These are phyloP conservation scores for Lepidium didymum DNA, from an alignment of 345 rosid genomes.

Conservation along the genomic window DNA sequence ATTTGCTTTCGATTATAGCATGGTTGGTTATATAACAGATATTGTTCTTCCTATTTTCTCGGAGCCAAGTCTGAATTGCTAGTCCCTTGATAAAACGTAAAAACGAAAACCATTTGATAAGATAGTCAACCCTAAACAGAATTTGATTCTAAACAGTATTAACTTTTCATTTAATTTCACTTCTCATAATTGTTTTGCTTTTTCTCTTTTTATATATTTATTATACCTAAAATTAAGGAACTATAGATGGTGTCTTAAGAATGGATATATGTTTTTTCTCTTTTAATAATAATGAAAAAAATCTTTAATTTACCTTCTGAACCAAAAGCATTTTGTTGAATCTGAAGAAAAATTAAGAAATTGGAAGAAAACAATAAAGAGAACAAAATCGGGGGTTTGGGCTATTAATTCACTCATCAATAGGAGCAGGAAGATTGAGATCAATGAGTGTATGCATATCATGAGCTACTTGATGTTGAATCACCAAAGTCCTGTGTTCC, in stretches of 20 bases:
- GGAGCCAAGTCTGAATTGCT: not conserved
- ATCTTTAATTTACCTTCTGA: conserved; percentile 10
- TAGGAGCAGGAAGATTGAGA: conserved; percentile 86
- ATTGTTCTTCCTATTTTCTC: not conserved
- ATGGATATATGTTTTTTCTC: too few relatives aligned
- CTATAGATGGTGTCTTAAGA: too few relatives aligned
- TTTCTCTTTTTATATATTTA: too few relatives aligned
- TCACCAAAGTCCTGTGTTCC: conserved; percentile 45
- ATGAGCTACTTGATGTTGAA: conserved; percentile 38
- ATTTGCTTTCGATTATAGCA: not conserved
- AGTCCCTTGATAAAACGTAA: not conserved
- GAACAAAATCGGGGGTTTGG: not conserved
- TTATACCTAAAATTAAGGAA: too few relatives aligned
- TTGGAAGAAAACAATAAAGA: not conserved
- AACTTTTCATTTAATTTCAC: not conserved
- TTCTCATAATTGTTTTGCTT: too few relatives aligned
- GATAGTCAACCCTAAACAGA: not conserved
- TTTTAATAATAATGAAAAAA: not conserved
- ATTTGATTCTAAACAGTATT: not conserved
- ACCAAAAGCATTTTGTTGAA: conserved; percentile 8
- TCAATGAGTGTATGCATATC: conserved; percentile 54
- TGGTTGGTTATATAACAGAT: conserved; percentile 16
- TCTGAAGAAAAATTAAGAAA: conserved; percentile 1
- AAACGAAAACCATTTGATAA: not conserved
- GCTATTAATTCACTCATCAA: conserved; percentile 22